phyloP scores from a whole-genome alignment of 306 rosid genomes.

The Abrus pulchellus region DNA sequence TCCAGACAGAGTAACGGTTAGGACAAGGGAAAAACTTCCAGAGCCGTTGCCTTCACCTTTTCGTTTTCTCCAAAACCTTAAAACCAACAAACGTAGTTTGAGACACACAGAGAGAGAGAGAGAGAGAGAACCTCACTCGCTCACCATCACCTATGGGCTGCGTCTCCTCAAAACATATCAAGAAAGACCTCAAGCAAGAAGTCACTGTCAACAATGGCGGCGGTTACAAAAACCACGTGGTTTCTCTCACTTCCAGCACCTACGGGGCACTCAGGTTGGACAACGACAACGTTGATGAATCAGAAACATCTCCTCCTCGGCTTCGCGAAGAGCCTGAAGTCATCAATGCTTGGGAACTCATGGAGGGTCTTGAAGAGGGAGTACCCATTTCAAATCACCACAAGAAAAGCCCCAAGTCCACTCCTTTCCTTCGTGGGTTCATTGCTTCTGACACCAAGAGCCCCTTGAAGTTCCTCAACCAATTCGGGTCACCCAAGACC shows the following conservation, averaged over 20 bases:
- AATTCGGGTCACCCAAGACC: slow-evolving; percentile 77
- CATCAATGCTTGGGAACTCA: slow-evolving; percentile 94
- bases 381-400: slow-evolving; percentile 57
- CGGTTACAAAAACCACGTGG: slow-evolving; percentile 72
- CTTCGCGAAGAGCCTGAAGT: slow-evolving; percentile 63
- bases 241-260: slow-evolving; percentile 88
- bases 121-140: slow-evolving; percentile 45
- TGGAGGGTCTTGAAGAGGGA: slow-evolving; percentile 95
- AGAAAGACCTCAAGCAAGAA: slow-evolving; percentile 64
- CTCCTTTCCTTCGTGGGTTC: slow-evolving; percentile 75
- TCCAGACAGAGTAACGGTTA: slow-evolving; percentile 72
- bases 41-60: slow-evolving; percentile 51
- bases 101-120: slow-evolving; percentile 24
- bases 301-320: slow-evolving; percentile 51
- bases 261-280: slow-evolving; percentile 86
- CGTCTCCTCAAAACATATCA: slow-evolving; percentile 80
- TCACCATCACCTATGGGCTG: slow-evolving; percentile 77
- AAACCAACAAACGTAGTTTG: slow-evolving; percentile 37
- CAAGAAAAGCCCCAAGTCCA: slow-evolving; percentile 77
- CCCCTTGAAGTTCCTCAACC: slow-evolving; percentile 79
- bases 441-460: slow-evolving; percentile 61
- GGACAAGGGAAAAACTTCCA: slow-evolving; percentile 45
- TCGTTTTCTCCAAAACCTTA: slow-evolving; percentile 46
- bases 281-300: slow-evolving; percentile 33
- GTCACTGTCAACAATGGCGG: slow-evolving; percentile 64